Evolutionary conservation across 352 stramenopile species (phyloP), one percentile per base, ranked within the genome.

Genomic region (Globisporangium mamillatum): DNA sequence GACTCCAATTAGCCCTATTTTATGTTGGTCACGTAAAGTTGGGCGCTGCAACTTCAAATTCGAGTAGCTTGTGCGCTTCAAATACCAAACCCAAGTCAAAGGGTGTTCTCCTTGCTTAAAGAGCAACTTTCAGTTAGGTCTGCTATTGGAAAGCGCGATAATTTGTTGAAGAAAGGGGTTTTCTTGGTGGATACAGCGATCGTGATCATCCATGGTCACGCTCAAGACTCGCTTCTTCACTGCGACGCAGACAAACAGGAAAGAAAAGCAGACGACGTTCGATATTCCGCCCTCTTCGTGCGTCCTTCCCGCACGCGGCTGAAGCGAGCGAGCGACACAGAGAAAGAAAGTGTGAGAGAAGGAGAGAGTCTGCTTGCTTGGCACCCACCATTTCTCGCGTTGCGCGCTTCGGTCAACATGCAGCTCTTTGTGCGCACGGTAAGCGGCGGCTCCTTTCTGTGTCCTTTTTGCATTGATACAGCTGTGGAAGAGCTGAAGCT

Each of bases 391-490:
- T 61, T 48, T 22, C 57, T 52, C 18, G 14, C 27, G 48, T 22
- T 62, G 24, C 56, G 16, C 32, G 12, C 24, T n/a, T 16, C 61
- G 18, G 55, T 20, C n/a, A 22, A 22, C 58, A 91, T 89, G 83
- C 80, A 91, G 78, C 78, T 89, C 78, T 91, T 91, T 54, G 79
- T 89, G 36, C 80, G 82, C 64, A 83, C 76, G 69, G 81, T 91
- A 60, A 27, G 74, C 29, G 1, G 24, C 9, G 14, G 1, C 27
- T 32, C 27, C 53, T 25, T 14, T 9, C 12, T 25, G 18, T 24
- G 24, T 9, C 10, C 9, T 2, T 10, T 10, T 70, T 24, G 14
- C 0, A 34, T 66, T 25, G 41, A 50, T 25, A 25, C n/a, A 44
- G 60, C 16, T 22, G 18, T 68, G 1, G 54, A 38, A 63, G 38